Conservation (phyloP, 2,329 filamentous ascomycete genomes). For the Dryadomyces sulphureus region DNA sequence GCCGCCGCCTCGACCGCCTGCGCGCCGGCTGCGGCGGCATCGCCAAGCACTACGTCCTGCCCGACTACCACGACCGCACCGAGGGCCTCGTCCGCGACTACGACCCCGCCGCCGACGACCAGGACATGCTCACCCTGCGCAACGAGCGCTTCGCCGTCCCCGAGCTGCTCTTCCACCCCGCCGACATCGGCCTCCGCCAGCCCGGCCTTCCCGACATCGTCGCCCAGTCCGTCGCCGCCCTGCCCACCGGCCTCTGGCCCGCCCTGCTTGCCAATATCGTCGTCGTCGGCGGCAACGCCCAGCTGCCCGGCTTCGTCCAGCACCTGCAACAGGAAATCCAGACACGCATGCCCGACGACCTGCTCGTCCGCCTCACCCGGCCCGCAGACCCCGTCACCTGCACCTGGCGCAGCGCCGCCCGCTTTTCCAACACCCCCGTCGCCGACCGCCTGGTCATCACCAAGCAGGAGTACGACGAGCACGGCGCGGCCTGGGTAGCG, state of each 20-base stretch:
- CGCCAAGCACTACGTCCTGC: conserved; percentile 82
- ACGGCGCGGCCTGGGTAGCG: conserved; percentile 61
- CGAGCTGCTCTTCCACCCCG: conserved; percentile 76
- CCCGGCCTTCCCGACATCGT: conserved; percentile 73
- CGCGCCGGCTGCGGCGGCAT: conserved; percentile 38
- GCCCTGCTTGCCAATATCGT: conserved; percentile 75
- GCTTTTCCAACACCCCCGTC: conserved; percentile 52
- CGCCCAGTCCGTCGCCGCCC: conserved; percentile 55
- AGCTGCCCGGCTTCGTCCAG: conserved; percentile 68
- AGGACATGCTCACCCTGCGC: conserved; percentile 73
- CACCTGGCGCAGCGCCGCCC: conserved; percentile 75
- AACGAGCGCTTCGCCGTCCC: conserved; percentile 89
- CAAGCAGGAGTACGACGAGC: conserved; percentile 78
- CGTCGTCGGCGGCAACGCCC: conserved; percentile 73
- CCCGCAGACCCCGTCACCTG: conserved; percentile 61
- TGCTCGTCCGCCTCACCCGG: conserved; percentile 57
- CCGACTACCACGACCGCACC: conserved; percentile 50
- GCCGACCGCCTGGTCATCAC: conserved; percentile 61
- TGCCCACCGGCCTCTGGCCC: conserved; percentile 76
- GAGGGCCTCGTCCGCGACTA: conserved; percentile 64
- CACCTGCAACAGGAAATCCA: conserved; percentile 64
- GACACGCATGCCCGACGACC: conserved; percentile 58
- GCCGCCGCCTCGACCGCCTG: conserved; percentile 34
- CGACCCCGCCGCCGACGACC: conserved; percentile 47
- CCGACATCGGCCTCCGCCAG: conserved; percentile 67